Evolutionary conservation across 2,329 filamentous ascomycete genomes (phyloP).

Genomic region (Colletotrichum musicola): DNA sequence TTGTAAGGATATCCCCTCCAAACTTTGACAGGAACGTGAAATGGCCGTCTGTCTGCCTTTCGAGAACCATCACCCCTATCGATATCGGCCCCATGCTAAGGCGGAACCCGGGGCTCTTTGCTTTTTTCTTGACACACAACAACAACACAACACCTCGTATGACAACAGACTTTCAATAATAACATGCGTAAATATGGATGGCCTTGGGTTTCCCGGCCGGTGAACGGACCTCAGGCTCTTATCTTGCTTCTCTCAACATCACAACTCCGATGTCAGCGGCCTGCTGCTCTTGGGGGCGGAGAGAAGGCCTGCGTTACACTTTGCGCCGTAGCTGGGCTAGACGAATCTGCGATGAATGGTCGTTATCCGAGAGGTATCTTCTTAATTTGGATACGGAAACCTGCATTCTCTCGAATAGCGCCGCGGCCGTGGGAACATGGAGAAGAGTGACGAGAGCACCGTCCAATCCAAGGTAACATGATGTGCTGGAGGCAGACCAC

Average conservation of each 20-base stretch:
- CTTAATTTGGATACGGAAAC: slow-evolving; percentile 14
- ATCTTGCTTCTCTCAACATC: slow-evolving; percentile 15
- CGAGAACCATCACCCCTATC: slow-evolving; percentile 1
- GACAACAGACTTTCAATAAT: neutral
- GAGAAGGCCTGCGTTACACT: neutral
- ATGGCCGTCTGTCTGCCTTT: neutral
- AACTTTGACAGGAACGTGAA: slow-evolving; percentile 28
- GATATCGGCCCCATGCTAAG: slow-evolving; percentile 17
- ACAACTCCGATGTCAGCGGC: slow-evolving; percentile 7
- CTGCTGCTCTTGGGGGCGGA: neutral
- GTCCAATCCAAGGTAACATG: neutral
- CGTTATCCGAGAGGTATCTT: slow-evolving; percentile 11
- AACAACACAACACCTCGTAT: neutral
- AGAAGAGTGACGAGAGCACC: neutral
- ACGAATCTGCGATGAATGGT: neutral
- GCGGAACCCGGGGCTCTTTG: slow-evolving; percentile 16
- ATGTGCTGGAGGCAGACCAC: slow-evolving; percentile 1
- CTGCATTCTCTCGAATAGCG: slow-evolving; percentile 10
- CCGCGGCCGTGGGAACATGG: too few relatives aligned
- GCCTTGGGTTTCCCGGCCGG: neutral
- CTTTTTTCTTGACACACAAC: slow-evolving; percentile 21
- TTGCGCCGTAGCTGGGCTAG: slow-evolving; percentile 8
- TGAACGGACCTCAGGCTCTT: slow-evolving; percentile 12
- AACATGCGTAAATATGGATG: too few relatives aligned
- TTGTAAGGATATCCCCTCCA: neutral